Evolutionary conservation across 768 basidiomycete genomes (phyloP).

Genomic region (Termitomyces sp.): DNA sequence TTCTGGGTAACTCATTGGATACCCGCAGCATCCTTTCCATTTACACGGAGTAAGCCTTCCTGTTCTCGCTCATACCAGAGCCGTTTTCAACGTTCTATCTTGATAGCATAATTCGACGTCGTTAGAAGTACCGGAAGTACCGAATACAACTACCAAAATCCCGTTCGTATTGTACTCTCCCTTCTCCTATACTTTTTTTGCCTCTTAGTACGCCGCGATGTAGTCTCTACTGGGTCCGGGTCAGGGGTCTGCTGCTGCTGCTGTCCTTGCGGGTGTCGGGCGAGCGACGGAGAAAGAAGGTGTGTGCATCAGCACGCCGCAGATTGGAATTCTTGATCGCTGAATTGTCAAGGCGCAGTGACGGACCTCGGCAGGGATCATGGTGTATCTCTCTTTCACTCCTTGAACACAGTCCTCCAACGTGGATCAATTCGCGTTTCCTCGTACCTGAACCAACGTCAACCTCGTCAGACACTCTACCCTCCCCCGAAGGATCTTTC

Average conservation of each 20-base stretch:
- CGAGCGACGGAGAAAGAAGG: too few relatives aligned
- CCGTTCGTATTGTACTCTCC: conserved; percentile 17
- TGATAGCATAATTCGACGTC: conserved; percentile 29
- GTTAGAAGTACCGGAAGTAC: conserved; percentile 26
- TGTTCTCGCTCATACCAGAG: neutral
- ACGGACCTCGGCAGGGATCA: conserved; percentile 25
- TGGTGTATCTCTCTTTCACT: conserved; percentile 50
- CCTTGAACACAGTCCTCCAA: conserved; percentile 52
- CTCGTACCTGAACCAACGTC: conserved; percentile 35
- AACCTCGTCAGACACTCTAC: neutral
- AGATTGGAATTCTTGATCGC: conserved; percentile 38
- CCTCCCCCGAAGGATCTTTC: neutral
- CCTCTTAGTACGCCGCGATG: conserved; percentile 17
- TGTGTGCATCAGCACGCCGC: too few relatives aligned
- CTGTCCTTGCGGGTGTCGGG: too few relatives aligned
- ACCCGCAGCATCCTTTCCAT: conserved; percentile 22
- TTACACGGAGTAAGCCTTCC: conserved; percentile 24
- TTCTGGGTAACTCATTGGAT: neutral
- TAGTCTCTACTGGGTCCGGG: conserved; percentile 10
- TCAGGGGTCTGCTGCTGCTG: too few relatives aligned
- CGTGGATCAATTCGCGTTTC: conserved; percentile 50
- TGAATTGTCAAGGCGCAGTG: conserved; percentile 5
- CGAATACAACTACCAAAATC: conserved; percentile 37
- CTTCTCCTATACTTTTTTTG: too few relatives aligned
- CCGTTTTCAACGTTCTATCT: neutral